Conservation (phyloP, 331 rosid species). For the Malus hybrid region DNA sequence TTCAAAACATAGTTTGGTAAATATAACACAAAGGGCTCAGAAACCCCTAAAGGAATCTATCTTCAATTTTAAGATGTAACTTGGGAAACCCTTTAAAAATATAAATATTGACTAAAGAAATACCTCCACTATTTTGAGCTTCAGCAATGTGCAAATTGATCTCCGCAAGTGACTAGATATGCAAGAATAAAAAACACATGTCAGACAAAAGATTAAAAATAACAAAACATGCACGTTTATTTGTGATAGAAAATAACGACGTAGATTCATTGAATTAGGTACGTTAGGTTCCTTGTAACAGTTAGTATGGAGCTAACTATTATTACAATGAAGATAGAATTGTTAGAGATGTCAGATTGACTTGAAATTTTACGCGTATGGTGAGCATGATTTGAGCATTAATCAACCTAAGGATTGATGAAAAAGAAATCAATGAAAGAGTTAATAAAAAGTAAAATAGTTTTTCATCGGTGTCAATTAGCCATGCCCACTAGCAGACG, state of each 20-base stretch:
- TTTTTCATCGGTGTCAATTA: neutral
- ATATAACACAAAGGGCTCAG: neutral
- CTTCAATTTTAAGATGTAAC: too few species aligned
- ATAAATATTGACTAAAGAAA: slow-evolving; percentile 2
- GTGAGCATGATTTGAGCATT: neutral
- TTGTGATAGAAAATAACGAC: neutral
- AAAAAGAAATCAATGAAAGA: neutral
- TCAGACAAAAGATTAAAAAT: neutral
- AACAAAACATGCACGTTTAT: neutral
- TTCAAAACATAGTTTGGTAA: neutral
- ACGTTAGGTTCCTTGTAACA: neutral
- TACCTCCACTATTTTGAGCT: slow-evolving; percentile 86
- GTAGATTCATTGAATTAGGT: neutral
- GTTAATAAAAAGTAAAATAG: neutral
- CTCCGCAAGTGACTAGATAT: slow-evolving; percentile 69
- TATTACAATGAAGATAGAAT: neutral
- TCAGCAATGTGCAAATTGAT: slow-evolving; percentile 59
- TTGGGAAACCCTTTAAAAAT: too few species aligned
- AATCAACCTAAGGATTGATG: neutral
- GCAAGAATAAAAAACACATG: slow-evolving; percentile 22
- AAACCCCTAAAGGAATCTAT: too few species aligned
- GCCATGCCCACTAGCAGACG: too few species aligned
- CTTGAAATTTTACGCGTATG: neutral
- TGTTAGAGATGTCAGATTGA: neutral
- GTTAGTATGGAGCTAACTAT: neutral